Base-by-base conservation (phyloP, 1,139 yeast genomes). In the Saccharomyces hybrid region DNA sequence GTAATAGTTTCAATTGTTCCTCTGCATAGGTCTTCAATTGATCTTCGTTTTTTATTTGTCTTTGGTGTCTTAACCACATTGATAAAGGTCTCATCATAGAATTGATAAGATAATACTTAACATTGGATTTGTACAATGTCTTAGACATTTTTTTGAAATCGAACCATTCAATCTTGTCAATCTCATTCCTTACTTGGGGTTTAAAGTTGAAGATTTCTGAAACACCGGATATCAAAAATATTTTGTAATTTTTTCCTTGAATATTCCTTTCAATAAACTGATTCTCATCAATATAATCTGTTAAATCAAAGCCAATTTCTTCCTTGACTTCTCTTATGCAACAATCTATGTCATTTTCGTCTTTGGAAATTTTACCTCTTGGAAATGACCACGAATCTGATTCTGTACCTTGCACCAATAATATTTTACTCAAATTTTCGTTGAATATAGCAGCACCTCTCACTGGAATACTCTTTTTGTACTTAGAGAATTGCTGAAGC, bases 381-480 rank as follows among this genome's bases (percentile, higher is more conserved):
- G 99, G 99, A 66, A 95, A 95, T 4, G 96, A 88, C 99, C 99
- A 95, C 2, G 82, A 75, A 11, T 85, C 72, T n/a, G 91, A 81
- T 62, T 88, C 95, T 57, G 85, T 84, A 2, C 97, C 98, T 67
- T 88, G 84, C 2, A 93, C 96, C 64, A 95, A 74, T 46, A 95
- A 67, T 7, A 89, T 77, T 66, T 88, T 88, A 55, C 84, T 79
- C 74, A 89, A 72, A 48, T 79, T 81, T 54, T 79, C 76, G 68
- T 89, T 90, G 64, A 95, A 80, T 53, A 95, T 76, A 12, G 96
- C 96, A 53, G 95, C 95, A 26, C 99, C 99, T 65, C 99, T 78
- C 1, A 95, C 99, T 0, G 99, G 99, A 55, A 95, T 93, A 4
- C 88, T 82, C 42, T 85, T 82, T 71, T 95, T 95, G 71, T 95